Evolutionary conservation across 345 rosid species (phyloP).

Genomic region (Luvunga scandens): DNA sequence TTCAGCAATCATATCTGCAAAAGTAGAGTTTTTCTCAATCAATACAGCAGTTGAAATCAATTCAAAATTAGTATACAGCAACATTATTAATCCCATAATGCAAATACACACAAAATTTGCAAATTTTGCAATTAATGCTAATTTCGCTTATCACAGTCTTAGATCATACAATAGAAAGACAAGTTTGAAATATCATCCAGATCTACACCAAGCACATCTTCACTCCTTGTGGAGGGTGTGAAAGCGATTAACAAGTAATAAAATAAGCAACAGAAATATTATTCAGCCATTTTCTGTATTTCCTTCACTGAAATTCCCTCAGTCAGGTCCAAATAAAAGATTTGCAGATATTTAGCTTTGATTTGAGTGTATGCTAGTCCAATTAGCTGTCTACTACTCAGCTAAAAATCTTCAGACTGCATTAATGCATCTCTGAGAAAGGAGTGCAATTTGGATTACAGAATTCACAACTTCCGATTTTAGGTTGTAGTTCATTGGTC

Average conservation of each 20-base stretch:
- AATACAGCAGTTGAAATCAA: background rate
- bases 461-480: background rate
- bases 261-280: background rate
- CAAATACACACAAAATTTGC: background rate
- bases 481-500: background rate
- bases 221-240: background rate
- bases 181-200: background rate
- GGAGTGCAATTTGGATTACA: background rate
- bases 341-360: background rate
- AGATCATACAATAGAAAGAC: background rate
- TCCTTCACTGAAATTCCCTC: background rate
- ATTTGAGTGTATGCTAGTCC: background rate
- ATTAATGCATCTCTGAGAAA: background rate
- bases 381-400: background rate
- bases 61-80: background rate
- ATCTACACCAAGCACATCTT: background rate
- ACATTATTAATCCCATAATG: background rate
- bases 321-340: background rate
- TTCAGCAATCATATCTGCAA: slow-evolving; percentile 47
- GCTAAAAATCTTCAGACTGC: background rate
- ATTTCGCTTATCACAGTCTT: background rate
- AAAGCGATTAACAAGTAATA: background rate
- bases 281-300: background rate
- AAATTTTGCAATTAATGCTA: background rate
- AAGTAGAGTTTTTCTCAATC: slow-evolving; percentile 4